phyloP scores from a whole-genome alignment of 1,284 basidiomycete genomes.

The Leccinum subrobustum region DNA sequence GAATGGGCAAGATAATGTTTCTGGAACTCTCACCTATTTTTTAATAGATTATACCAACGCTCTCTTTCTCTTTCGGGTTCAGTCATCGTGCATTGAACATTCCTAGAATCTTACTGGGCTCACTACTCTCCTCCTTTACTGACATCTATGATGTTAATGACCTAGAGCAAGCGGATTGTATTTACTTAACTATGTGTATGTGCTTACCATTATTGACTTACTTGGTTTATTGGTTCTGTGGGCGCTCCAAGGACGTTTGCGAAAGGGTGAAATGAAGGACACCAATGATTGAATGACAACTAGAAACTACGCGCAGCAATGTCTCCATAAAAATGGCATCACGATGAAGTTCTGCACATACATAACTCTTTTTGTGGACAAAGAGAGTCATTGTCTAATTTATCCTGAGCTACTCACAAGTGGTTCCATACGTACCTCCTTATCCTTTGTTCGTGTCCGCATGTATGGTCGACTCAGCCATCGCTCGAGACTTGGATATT shows the following conservation, averaged over 20 bases:
- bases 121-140: not conserved
- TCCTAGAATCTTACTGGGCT: not conserved
- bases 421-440: not conserved
- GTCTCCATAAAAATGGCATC: not conserved
- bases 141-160: conserved; percentile 10
- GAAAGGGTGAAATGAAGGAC: not conserved
- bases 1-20: not conserved
- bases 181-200: not conserved
- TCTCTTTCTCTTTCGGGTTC: not conserved
- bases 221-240: not conserved
- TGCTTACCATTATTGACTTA: not conserved
- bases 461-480: too few relatives aligned
- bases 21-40: not conserved
- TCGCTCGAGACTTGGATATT: not conserved
- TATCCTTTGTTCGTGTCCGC: too few relatives aligned
- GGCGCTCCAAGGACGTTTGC: not conserved
- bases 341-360: not conserved
- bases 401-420: not conserved
- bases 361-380: not conserved
- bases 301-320: too few relatives aligned
- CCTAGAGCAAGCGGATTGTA: not conserved
- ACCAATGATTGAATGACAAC: too few relatives aligned
- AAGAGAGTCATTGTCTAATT: not conserved
- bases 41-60: not conserved
- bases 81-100: not conserved